Base-by-base conservation (phyloP, 73 alveolate genomes). In the Effrenium voratum region DNA sequence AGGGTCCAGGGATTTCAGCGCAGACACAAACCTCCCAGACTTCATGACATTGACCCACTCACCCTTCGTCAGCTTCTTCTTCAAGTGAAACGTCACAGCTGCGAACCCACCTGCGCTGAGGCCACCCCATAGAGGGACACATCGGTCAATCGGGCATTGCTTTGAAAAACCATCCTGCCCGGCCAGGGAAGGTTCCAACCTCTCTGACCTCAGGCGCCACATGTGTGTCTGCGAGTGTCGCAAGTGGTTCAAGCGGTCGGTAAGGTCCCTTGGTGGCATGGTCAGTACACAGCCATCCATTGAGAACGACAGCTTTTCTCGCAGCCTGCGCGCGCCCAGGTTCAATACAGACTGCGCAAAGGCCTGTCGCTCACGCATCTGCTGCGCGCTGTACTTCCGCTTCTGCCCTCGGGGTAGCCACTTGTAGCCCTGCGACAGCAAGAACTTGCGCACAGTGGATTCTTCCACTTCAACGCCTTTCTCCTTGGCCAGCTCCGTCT, bases 351-450 rank as follows among this genome's bases (percentile, higher is more conserved):
- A 36, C 41, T 4, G 79, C 3, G 79, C 79, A 66, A 66, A 66
- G 2, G 44, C 44, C 44, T 30, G 43, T 41, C 79, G 79, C 43
- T 66, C 79, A 34, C 43, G 41, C 41, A 16, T 24, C 26, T 41
- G 79, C 79, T 24, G 44, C n/a, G 79, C 43, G n/a, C 79, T 66
- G 79, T 66, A 28, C 79, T 66, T 66, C 79, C 79, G 79, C 79
- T 66, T 66, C 79, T 19, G 79, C 6, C 49, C 82, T n/a, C 45
- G n/a, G 49, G 79, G 45, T 12, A 12, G 36, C 34, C 82, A 22
- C 28, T 36, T 1, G 47, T 32, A 66, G 44, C 32, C 34, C 12
- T 66, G 79, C 49, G 13, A 16, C 30, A 26, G 36, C 36, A 72
- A 47, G 82, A 6, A 28, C n/a, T 72, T 44, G 49, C 82, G 26